Conservation (phyloP, 2,329 filamentous ascomycete species). For the Trichoderma simmonsii region DNA sequence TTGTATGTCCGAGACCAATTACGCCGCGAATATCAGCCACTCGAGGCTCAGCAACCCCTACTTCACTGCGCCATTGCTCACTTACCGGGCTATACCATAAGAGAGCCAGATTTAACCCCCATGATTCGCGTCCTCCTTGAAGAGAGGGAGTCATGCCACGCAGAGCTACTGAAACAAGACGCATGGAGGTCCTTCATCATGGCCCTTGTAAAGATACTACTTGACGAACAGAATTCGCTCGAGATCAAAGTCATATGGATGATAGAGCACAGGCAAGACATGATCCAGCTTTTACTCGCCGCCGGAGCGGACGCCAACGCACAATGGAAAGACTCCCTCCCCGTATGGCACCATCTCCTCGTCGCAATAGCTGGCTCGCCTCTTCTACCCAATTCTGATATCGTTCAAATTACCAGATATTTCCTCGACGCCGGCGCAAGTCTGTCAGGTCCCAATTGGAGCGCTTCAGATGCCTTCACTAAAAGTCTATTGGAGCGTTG, state of each 20-base stretch:
- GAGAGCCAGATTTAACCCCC: background rate
- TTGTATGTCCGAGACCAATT: background rate
- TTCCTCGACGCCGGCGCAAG: background rate
- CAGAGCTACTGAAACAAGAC: background rate
- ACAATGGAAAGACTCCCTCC: background rate
- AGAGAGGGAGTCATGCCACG: background rate
- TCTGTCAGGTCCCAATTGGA: background rate
- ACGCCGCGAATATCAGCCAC: background rate
- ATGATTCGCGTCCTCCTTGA: background rate
- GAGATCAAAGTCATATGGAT: accelerated
- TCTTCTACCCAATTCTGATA: background rate
- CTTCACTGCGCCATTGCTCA: background rate
- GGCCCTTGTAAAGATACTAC: background rate
- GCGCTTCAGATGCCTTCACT: background rate
- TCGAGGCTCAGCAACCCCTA: background rate
- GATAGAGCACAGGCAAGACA: background rate
- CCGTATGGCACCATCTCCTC: background rate
- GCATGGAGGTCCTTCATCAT: background rate
- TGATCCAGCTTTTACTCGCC: background rate
- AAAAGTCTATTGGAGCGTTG: background rate
- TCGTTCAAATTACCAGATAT: background rate
- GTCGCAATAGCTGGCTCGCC: background rate
- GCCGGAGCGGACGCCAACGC: background rate
- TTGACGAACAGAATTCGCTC: background rate
- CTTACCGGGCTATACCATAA: background rate